Base-by-base conservation (phyloP, 495 filamentous ascomycete genomes). In the Lepraria neglecta region DNA sequence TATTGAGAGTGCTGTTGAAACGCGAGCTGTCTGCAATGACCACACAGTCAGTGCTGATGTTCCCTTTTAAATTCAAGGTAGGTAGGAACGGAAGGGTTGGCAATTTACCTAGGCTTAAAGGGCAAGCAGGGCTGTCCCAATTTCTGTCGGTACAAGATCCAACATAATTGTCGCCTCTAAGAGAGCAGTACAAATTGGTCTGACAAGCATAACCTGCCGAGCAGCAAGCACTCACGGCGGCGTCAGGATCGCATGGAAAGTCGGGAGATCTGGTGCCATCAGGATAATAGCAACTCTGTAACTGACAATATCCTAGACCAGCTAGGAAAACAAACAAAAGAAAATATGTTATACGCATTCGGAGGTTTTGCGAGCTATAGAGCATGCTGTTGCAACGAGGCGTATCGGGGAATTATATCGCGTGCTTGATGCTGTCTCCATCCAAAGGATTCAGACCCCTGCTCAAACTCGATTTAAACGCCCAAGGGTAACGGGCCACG, bases 51-150 rank as follows among this genome's bases (percentile, higher is more conserved):
- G 44, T 9, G 44, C 44, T 46, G 12, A n/a, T n/a, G 44, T 21
- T 21, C 6, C 6, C n/a, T 6, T 6, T 0, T 17, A n/a, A 11
- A 11, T 6, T 38, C 35, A 46, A 19, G 6, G 1, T 12, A 4
- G 24, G 2, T 24, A 24, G 24, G 24, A 24, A 24, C 24, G 24
- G 24, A 24, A 24, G 2, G 24, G 24, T 24, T 24, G 24, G 7
- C 10, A 56, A 2, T 10, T 56, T 21, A 56, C 53, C 31, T 24
- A 40, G 21, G 17, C 10, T 15, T 15, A 56, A 56, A n/a, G 53
- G 53, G 31, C 53, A 56, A 21, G 53, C 53, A 21, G 31, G 53
- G 31, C 40, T 42, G n/a, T 40, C 40, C 31, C 53, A 56, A n/a
- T 35, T 40, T 42, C 31, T 56, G 7, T 56, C 53, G 12, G 53